A percentile compares a stretch with the other conserved stretches of the same genome.
These are phyloP conservation scores for Tolypocladium nubicola DNA, from an alignment of 2,329 filamentous ascomycete species.

Conservation along the genomic window DNA sequence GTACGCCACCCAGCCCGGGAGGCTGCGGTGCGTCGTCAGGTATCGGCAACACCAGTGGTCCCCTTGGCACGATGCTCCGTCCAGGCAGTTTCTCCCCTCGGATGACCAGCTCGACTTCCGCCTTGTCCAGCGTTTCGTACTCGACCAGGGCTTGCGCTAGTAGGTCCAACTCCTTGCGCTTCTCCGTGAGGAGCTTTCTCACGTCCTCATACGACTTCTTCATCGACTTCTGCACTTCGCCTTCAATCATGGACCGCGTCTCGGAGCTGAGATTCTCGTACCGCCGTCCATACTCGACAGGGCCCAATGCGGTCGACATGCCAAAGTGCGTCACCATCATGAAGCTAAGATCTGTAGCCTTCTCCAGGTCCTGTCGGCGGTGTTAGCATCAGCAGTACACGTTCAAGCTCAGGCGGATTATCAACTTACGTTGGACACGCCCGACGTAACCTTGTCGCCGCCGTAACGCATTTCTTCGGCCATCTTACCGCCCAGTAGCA, in stretches of 20 bases:
- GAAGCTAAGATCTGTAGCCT: slow-evolving; percentile 74
- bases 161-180: slow-evolving; percentile 75
- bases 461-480: slow-evolving; percentile 90
- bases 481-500: slow-evolving; percentile 76
- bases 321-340: slow-evolving; percentile 81
- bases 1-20: slow-evolving; percentile 22
- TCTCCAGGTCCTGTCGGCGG: slow-evolving; percentile 61
- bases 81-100: slow-evolving; percentile 70
- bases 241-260: slow-evolving; percentile 78
- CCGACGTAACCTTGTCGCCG: slow-evolving; percentile 81
- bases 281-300: slow-evolving; percentile 75
- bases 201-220: slow-evolving; percentile 74
- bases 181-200: slow-evolving; percentile 56
- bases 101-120: slow-evolving; percentile 85
- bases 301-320: slow-evolving; percentile 81
- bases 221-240: slow-evolving; percentile 75
- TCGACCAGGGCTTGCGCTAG: slow-evolving; percentile 83
- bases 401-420: background rate
- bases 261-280: slow-evolving; percentile 75
- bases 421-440: slow-evolving; percentile 61
- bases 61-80: slow-evolving; percentile 48
- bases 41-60: slow-evolving; percentile 27
- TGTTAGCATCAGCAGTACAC: slow-evolving; percentile 13
- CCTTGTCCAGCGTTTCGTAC: slow-evolving; percentile 84
- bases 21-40: slow-evolving; percentile 22